Conservation (phyloP, 2,329 filamentous ascomycete species). For the Arachnomyces sp. region DNA sequence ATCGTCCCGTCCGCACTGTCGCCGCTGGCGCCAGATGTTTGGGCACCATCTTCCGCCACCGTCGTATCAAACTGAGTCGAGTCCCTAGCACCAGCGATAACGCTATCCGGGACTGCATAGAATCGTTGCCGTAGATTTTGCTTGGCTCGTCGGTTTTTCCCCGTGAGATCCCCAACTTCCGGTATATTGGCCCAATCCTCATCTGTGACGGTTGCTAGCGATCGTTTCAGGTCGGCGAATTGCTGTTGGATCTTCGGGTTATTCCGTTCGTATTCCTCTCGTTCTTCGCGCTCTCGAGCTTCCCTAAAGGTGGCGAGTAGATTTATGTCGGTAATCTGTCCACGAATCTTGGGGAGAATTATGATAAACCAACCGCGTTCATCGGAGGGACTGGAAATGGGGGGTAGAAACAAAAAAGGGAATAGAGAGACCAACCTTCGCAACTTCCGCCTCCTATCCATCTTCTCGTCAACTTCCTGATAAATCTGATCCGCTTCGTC, state of each 20-base stretch:
- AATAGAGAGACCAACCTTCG: constrained; percentile 63
- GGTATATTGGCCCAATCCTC: constrained; percentile 95
- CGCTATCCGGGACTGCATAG: constrained; percentile 94
- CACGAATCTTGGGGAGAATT: constrained; percentile 52
- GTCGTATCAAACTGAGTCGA: constrained; percentile 77
- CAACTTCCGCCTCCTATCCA: constrained; percentile 78
- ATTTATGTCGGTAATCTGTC: constrained; percentile 69
- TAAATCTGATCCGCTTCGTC: constrained; percentile 97
- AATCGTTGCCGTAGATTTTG: constrained; percentile 77
- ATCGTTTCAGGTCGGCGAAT: constrained; percentile 91
- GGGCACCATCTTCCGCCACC: constrained; percentile 67
- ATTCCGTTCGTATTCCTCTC: constrained; percentile 89
- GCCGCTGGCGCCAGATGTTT: constrained; percentile 36
- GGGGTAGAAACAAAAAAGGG: constrained; percentile 9
- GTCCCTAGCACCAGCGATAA: constrained; percentile 77
- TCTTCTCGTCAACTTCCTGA: constrained; percentile 90
- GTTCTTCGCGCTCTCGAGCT: constrained; percentile 83
- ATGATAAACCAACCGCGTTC: constrained; percentile 57
- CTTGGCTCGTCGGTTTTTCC: constrained; percentile 79
- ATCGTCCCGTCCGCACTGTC: constrained; percentile 70
- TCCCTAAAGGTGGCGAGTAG: constrained; percentile 62
- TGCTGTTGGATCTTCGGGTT: constrained; percentile 98
- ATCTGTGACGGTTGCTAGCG: constrained; percentile 77
- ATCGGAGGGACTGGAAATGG: constrained; percentile 19
- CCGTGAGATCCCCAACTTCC: constrained; percentile 92